Evolutionary conservation across 768 basidiomycete genomes (phyloP).

Genomic region (Scleroderma bovista): DNA sequence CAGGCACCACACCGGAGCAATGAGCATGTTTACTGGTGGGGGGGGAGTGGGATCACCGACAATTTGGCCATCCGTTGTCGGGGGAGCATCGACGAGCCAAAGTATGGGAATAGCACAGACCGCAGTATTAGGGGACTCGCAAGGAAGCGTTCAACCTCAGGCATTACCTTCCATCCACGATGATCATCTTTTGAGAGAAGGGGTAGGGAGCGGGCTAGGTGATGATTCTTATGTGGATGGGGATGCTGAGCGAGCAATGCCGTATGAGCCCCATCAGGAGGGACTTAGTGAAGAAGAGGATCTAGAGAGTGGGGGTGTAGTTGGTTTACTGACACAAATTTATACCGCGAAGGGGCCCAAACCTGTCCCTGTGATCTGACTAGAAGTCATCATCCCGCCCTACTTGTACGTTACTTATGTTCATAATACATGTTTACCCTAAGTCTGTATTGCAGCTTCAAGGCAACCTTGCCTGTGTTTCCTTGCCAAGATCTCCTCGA

Average conservation of each 20-base stretch:
- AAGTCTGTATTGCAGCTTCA: not conserved
- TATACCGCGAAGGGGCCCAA: conserved; percentile 56
- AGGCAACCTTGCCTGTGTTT: conserved; percentile 3
- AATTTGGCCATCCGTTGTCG: conserved; percentile 37
- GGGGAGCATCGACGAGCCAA: conserved; percentile 39
- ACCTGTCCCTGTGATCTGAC: conserved; percentile 42
- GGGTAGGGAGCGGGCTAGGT: conserved; percentile 54
- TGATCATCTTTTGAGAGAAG: conserved; percentile 47
- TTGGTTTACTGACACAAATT: conserved; percentile 84
- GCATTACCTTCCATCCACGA: conserved; percentile 27
- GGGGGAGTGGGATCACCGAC: conserved; percentile 48
- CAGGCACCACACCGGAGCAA: conserved; percentile 26
- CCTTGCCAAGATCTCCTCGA: conserved; percentile 67
- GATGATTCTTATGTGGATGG: conserved; percentile 76
- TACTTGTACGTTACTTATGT: not conserved
- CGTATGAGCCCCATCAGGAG: conserved; percentile 37
- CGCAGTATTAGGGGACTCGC: conserved; percentile 71
- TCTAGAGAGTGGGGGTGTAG: conserved; percentile 74
- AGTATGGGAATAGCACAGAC: conserved; percentile 58
- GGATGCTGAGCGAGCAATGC: conserved; percentile 34
- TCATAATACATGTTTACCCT: not conserved
- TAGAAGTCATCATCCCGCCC: not conserved
- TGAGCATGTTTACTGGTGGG: conserved; percentile 31
- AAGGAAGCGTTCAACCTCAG: conserved; percentile 41
- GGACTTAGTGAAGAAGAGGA: conserved; percentile 57